Evolutionary conservation across 2,329 filamentous ascomycete genomes (phyloP), one percentile per base, ranked within the genome.

Genomic region (Fusarium irregulare): DNA sequence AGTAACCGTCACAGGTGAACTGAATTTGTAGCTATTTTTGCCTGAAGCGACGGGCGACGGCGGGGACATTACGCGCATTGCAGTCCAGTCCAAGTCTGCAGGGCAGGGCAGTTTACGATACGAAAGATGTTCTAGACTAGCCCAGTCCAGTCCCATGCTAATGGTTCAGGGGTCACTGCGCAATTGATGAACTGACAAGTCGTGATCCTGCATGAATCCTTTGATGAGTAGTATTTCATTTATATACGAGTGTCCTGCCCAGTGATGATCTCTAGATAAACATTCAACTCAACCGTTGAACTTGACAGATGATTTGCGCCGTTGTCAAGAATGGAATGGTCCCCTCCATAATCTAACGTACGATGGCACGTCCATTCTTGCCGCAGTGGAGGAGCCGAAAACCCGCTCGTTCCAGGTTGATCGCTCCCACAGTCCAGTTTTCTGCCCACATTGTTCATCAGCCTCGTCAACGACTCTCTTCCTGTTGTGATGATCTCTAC

Each of bases 11-110:
- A 51, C 48, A 58, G 55, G 50, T 56, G 28, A 49, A 46, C 59
- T 61, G 40, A 34, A 27, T 14, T 23, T 50, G 61, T 61, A 55
- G 46, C 64, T 68, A 71, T 71, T 64, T 70, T 58, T 53, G 40
- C 49, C 49, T 53, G 49, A 37, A 23, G 49, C 49, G 34, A 34
- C 49, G 32, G 32, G 49, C 32, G 48, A 50, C 30, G 57, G 51
- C 50, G 58, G 27, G 47, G 59, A 54, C 30, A 66, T 63, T 62
- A 51, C 66, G 60, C 65, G 60, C 65, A 65, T 68, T 68, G 13
- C 25, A 56, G 30, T 28, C 12, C 28, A 30, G 28, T 56, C 20
- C 28, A 56, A 56, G 32, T 27, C 18, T 60, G 42, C 57, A 32
- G 30, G 30, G 42, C 57, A 32, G 30, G 30, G 28, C 30, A 50